Evolutionary conservation across 805 yeast species (phyloP).

Genomic region (Zygoascus tannicola): DNA sequence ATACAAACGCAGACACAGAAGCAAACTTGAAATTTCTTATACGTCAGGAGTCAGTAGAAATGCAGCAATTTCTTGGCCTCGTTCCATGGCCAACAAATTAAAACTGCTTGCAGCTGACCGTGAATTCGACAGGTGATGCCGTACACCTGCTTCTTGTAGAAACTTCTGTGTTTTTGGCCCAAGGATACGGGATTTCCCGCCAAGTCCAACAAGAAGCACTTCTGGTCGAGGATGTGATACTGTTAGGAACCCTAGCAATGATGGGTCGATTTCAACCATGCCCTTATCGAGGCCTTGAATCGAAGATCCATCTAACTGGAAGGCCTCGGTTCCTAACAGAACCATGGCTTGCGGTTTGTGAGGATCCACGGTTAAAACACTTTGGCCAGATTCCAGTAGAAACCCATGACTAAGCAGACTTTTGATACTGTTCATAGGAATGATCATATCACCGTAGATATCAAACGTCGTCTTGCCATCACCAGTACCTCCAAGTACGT

Average conservation of each 20-base stretch:
- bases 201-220: conserved; percentile 61
- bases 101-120: conserved; percentile 57
- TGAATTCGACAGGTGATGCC: conserved; percentile 58
- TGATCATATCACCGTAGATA: conserved; percentile 35
- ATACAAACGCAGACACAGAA: no score
- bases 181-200: conserved; percentile 52
- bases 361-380: conserved; percentile 31
- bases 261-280: conserved; percentile 42
- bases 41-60: conserved; percentile 61
- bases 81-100: conserved; percentile 70
- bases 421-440: conserved; percentile 44
- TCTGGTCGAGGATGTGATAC: conserved; percentile 71
- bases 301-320: conserved; percentile 43
- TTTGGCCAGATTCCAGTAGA: conserved; percentile 45
- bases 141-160: conserved; percentile 55
- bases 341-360: conserved; percentile 22
- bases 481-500: conserved; percentile 2
- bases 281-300: conserved; percentile 42
- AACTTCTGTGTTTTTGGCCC: conserved; percentile 43
- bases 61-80: conserved; percentile 68
- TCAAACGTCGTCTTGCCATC: conserved; percentile 21
- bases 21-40: no score
- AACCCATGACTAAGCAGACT: conserved; percentile 48
- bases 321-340: conserved; percentile 41
- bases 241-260: conserved; percentile 41